Conservation (phyloP, 148 eudicot species). For the Pharnaceum exiguum region DNA sequence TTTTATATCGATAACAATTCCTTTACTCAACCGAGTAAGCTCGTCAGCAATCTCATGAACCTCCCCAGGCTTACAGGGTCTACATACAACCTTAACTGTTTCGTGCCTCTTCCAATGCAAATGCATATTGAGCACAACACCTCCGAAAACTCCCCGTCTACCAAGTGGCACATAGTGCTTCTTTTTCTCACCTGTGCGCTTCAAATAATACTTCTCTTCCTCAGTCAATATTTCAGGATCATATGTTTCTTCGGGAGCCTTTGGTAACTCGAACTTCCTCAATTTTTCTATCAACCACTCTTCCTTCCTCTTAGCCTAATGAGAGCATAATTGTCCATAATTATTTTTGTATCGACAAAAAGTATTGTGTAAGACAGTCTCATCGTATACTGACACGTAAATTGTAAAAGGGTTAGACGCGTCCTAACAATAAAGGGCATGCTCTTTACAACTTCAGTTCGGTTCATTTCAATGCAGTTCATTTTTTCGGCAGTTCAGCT, state of each 20-base stretch:
- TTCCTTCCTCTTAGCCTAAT: slow-evolving; percentile 92
- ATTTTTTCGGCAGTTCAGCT: too few species aligned
- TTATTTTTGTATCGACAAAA: background rate
- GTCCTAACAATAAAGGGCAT: too few species aligned
- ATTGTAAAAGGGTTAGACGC: too few species aligned
- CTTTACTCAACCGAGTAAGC: slow-evolving; percentile 83
- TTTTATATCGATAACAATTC: slow-evolving; percentile 79
- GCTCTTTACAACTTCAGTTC: too few species aligned
- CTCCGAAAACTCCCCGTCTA: slow-evolving; percentile 97
- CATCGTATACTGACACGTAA: too few species aligned
- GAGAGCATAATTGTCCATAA: background rate
- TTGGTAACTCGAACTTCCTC: slow-evolving; percentile 77
- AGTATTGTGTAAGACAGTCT: too few species aligned
- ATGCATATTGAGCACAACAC: slow-evolving; percentile 98
- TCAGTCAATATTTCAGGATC: slow-evolving; percentile 94
- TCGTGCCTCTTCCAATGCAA: slow-evolving; percentile 96
- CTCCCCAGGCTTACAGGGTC: slow-evolving; percentile 89
- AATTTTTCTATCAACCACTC: slow-evolving; percentile 92
- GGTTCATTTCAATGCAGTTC: too few species aligned
- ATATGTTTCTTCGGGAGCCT: slow-evolving; percentile 60
- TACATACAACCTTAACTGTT: slow-evolving; percentile 93
- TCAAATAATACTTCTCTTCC: slow-evolving; percentile 87
- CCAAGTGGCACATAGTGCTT: slow-evolving; percentile 95
- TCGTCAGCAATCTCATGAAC: slow-evolving; percentile 82
- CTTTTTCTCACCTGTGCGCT: slow-evolving; percentile 96